Evolutionary conservation across 2,329 filamentous ascomycete genomes (phyloP).

Genomic region (Stagonosporopsis chrysanthemi): DNA sequence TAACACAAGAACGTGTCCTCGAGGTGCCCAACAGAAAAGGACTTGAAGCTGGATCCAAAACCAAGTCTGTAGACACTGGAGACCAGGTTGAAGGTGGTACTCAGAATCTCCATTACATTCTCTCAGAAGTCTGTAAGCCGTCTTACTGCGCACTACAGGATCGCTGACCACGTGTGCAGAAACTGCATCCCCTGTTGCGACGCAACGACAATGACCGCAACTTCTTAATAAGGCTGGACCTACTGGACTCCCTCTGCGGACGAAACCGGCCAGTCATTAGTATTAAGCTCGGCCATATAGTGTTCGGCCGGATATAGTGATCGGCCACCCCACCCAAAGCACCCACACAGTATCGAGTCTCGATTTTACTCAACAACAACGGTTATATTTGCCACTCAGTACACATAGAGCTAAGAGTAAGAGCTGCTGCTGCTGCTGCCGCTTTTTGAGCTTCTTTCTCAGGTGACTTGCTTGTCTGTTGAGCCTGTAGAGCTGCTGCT

Average conservation of each 20-base stretch:
- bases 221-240: neutral
- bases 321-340: no score
- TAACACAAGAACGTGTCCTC: neutral
- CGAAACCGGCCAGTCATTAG: neutral
- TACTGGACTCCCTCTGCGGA: neutral
- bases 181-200: neutral
- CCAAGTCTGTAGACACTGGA: neutral
- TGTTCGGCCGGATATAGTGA: no score
- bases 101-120: neutral
- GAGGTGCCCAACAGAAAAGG: neutral
- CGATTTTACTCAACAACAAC: no score
- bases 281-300: no score
- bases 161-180: neutral
- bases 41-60: neutral
- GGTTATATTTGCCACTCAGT: no score
- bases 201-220: neutral
- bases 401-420: no score
- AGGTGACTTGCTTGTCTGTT: no score
- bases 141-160: neutral
- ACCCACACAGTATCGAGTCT: no score
- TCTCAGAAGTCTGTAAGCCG: neutral
- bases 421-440: no score
- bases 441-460: no score
- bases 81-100: neutral
- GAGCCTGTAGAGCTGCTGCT: no score